phyloP scores from a whole-genome alignment of 345 rosid species.

The Murraya koenigii region DNA sequence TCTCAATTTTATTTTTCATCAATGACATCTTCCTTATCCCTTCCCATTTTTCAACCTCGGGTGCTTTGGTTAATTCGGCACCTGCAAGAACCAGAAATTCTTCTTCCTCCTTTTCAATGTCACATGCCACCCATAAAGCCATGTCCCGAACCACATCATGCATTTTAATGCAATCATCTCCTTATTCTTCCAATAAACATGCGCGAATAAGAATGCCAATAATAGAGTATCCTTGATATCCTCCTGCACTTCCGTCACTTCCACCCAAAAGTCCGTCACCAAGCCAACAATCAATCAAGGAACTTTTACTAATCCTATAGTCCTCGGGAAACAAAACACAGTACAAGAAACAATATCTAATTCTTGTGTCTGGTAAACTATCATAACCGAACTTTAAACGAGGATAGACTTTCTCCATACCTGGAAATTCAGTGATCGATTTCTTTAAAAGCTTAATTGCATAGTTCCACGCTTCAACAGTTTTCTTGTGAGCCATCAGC shows the following conservation, averaged over 20 bases:
- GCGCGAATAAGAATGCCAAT: not conserved
- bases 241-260: not conserved
- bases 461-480: not conserved
- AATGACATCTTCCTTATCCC: not conserved
- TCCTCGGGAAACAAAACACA: not conserved
- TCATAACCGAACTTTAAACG: not conserved
- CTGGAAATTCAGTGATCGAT: not conserved
- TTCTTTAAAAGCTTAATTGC: not conserved
- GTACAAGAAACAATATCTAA: not conserved
- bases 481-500: not conserved
- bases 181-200: not conserved
- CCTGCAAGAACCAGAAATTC: not conserved
- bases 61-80: not conserved
- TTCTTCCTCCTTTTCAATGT: not conserved
- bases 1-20: not conserved
- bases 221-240: not conserved
- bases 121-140: constrained; percentile 3
- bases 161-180: not conserved
- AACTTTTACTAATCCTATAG: not conserved
- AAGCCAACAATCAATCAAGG: not conserved
- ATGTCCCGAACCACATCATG: constrained; percentile 12
- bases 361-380: not conserved
- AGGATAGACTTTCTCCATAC: not conserved
- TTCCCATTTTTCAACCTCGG: not conserved
- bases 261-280: not conserved